Evolutionary conservation across 2,329 filamentous ascomycete species (phyloP).

Genomic region (Phaeosphaeriaceae sp.): DNA sequence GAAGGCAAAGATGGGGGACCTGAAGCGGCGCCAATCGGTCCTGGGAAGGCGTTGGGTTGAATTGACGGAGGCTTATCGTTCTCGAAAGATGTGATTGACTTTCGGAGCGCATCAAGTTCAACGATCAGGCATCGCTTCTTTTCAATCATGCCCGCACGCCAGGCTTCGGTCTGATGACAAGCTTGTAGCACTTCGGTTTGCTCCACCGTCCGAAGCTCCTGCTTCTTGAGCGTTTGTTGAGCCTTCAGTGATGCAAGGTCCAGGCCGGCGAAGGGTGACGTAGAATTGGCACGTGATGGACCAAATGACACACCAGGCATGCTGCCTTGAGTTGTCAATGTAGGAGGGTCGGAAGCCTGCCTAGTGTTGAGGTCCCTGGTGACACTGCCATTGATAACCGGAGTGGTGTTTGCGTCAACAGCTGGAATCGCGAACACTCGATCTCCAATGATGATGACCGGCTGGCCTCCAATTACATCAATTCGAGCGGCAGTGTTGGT

Average conservation of each 20-base stretch:
- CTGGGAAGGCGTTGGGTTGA: conserved; percentile 16
- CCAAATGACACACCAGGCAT: conserved; percentile 15
- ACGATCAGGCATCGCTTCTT: conserved; percentile 45
- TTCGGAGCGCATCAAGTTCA: conserved; percentile 45
- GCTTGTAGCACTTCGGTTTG: conserved; percentile 46
- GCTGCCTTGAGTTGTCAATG: conserved; percentile 15
- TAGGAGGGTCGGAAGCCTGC: conserved; percentile 12
- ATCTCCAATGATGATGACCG: conserved; percentile 40
- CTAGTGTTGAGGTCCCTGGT: conserved; percentile 23
- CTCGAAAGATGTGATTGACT: conserved; percentile 40
- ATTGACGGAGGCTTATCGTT: conserved; percentile 15
- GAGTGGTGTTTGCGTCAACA: conserved; percentile 24
- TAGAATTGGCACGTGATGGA: conserved; percentile 24
- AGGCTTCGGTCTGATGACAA: conserved; percentile 38
- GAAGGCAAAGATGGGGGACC: conserved; percentile 17
- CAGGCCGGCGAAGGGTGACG: conserved; percentile 29
- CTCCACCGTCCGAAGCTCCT: conserved; percentile 44
- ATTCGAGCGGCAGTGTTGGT: conserved; percentile 30
- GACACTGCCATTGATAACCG: conserved; percentile 13
- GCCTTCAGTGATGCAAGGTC: conserved; percentile 35
- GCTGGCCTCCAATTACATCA: conserved; percentile 40
- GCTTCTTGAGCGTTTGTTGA: conserved; percentile 39
- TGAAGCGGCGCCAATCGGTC: conserved; percentile 6
- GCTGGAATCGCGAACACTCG: conserved; percentile 40
- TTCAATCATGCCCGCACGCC: conserved; percentile 43